Base-by-base conservation (phyloP, 306 rosid species). In the Acacia melanoxylon region DNA sequence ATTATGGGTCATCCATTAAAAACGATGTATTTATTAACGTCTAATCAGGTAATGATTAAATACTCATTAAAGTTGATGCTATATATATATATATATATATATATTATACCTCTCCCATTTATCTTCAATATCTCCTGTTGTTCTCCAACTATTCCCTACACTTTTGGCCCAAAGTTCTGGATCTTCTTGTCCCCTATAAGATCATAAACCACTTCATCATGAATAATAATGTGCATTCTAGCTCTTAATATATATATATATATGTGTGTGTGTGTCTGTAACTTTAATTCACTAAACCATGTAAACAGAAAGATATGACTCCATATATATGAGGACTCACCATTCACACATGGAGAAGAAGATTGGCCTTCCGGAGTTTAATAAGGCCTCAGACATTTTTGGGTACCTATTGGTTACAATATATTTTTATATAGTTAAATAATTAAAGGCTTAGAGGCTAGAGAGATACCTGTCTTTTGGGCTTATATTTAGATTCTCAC, bases 121-220 rank as follows among this genome's bases (percentile, higher is more conserved):
- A 85, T 93, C 94, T 72, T 77, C 31, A 79, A 93, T 93, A 81
- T 93, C 97, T 46, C 86, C 89, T 1, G 97, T 91, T 62, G 97
- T 93, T 87, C 95, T 91, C 97, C 97, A 93, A 79, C 94, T 93
- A 75, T 93, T 91, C 68, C 92, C 97, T 27, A 93, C 83, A 49
- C 77, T 82, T 35, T 65, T 76, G 15, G 88, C 97, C 97, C 95
- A 90, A 51, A 85, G 86, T 61, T 94, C 91, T 1, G 97, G 95
- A 25, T 93, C 91, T 81, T 88, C 91, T 14, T 52, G 41, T 79
- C 97, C 97, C 97, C 97, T 91, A 10, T 25, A 73, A 10, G 62
- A 71, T 75, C 65, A 86, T 73, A 86, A 65, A 72, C 17, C 72
- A 82, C 41, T 25, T 72, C 68, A 59, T 59, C 15, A 54, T 20